A percentile compares a stretch with the other conserved stretches of the same genome.
phyloP scores from a whole-genome alignment of 2,329 filamentous ascomycete species.

The Grosmannia penicillata region DNA sequence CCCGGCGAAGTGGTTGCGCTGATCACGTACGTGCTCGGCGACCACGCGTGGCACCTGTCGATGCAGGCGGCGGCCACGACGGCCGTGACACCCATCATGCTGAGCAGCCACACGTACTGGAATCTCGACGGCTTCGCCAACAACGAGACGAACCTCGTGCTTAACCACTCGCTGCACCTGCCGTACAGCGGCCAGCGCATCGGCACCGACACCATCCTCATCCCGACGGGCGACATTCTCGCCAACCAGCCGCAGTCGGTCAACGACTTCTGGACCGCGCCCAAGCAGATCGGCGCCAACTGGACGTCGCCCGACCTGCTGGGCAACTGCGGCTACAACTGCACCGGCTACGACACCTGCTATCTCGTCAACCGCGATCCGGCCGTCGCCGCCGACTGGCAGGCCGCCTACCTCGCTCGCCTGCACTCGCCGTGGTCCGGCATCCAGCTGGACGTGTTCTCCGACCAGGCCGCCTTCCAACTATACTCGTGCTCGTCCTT shows the following conservation, averaged over 20 bases:
- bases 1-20: constrained; percentile 62
- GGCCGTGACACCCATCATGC: constrained; percentile 70
- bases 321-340: constrained; percentile 67
- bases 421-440: constrained; percentile 64
- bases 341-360: constrained; percentile 69
- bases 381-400: constrained; percentile 51
- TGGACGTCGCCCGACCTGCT: constrained; percentile 43
- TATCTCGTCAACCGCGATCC: constrained; percentile 54
- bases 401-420: constrained; percentile 40
- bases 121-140: constrained; percentile 70
- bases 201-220: constrained; percentile 53
- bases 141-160: constrained; percentile 45
- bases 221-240: constrained; percentile 64
- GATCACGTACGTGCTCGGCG: constrained; percentile 56
- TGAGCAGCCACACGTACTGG: constrained; percentile 64
- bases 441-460: constrained; percentile 67
- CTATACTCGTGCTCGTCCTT: constrained; percentile 71
- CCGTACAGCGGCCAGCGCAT: constrained; percentile 60
- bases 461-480: constrained; percentile 78
- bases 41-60: constrained; percentile 55
- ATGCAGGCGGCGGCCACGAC: constrained; percentile 58
- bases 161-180: constrained; percentile 60
- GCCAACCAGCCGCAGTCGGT: constrained; percentile 51
- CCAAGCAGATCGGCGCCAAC: constrained; percentile 65
- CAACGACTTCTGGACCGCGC: constrained; percentile 69